Percentiles rank a stretch among this genome's conserved stretches.
Conservation (phyloP, 768 basidiomycete species). For the Leccinum sublutescens region DNA sequence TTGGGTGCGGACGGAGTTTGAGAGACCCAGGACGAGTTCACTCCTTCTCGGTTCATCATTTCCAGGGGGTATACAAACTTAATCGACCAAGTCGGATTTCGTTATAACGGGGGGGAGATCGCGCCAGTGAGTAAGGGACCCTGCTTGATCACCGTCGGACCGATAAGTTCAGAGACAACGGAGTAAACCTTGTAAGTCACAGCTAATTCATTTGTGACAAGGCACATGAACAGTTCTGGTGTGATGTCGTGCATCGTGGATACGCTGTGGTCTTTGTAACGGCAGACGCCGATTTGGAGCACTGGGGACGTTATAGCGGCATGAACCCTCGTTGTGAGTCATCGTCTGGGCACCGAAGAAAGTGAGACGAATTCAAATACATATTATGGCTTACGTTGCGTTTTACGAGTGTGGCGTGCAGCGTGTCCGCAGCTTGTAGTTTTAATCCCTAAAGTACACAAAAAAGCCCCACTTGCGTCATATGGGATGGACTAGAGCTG, state of each 20-base stretch:
- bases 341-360: not conserved
- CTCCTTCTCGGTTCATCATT: not conserved
- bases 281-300: not conserved
- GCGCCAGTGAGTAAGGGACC: conserved; percentile 3
- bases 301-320: not conserved
- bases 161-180: not conserved
- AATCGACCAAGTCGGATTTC: not conserved
- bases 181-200: not conserved
- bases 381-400: not conserved
- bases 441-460: not conserved
- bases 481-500: not conserved
- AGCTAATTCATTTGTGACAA: not conserved
- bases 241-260: not conserved
- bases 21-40: not conserved
- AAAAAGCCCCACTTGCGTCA: not conserved
- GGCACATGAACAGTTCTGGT: not conserved
- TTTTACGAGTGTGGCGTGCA: not conserved
- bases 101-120: conserved; percentile 11
- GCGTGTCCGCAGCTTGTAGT: not conserved
- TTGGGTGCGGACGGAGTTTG: conserved; percentile 16
- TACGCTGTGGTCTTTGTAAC: not conserved
- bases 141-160: not conserved
- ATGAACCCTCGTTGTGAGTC: not conserved
- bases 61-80: not conserved
- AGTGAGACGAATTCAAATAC: not conserved